These are phyloP conservation scores for Boletus vermiculosoides DNA, from an alignment of 768 basidiomycete species.

Conservation along the genomic window DNA sequence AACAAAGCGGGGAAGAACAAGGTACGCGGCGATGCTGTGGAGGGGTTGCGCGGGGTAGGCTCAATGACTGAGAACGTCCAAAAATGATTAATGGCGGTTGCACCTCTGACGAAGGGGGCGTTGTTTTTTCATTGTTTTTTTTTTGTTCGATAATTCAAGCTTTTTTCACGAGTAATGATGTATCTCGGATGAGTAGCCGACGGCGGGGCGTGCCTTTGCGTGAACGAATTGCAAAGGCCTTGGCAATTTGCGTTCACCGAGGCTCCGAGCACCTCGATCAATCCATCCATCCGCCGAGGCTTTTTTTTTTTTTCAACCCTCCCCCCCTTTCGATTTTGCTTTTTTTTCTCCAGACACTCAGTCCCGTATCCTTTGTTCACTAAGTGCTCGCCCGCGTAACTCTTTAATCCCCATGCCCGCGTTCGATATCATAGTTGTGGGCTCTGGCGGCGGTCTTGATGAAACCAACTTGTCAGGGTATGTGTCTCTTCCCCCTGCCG, in stretches of 20 bases:
- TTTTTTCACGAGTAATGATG: neutral
- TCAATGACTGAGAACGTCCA: neutral
- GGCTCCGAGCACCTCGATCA: neutral
- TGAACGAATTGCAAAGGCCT: neutral
- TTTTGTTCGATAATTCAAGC: neutral
- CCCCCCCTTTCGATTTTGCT: no score
- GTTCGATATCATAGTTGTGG: constrained; percentile 79
- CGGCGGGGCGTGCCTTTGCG: constrained; percentile 16
- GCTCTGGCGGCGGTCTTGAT: constrained; percentile 84
- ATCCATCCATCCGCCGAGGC: neutral
- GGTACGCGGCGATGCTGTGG: constrained; percentile 13
- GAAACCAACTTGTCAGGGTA: constrained; percentile 89
- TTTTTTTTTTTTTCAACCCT: constrained; percentile 5
- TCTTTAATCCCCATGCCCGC: constrained; percentile 35
- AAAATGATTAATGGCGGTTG: neutral
- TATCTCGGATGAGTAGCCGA: constrained; percentile 20
- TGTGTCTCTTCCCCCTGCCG: no score
- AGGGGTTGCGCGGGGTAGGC: neutral
- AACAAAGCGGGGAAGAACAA: constrained; percentile 7
- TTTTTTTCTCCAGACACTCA: no score
- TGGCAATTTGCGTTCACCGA: neutral
- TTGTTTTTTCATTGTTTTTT: neutral
- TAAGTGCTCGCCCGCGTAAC: neutral
- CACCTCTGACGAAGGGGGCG: no score
- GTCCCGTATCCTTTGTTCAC: neutral